A percentile compares a stretch with the other conserved stretches of the same genome.
These are phyloP conservation scores for Tolypocladium album DNA, from an alignment of 2,329 filamentous ascomycete genomes.

Conservation along the genomic window DNA sequence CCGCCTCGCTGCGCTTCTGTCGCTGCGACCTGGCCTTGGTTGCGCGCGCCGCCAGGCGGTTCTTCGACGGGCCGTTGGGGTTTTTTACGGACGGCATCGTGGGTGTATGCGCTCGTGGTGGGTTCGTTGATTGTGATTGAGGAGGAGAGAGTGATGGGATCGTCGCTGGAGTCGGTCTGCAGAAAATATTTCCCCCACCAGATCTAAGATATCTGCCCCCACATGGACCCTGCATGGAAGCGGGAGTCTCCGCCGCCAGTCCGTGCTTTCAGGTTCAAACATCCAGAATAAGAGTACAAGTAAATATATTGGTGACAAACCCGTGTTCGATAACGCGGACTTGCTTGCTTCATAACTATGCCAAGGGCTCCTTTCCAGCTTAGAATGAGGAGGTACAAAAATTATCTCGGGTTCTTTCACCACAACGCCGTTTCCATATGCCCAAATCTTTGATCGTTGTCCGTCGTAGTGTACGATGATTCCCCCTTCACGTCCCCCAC, in stretches of 20 bases:
- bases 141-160: neutral
- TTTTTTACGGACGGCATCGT: constrained; percentile 46
- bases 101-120: neutral
- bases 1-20: constrained; percentile 28
- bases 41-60: constrained; percentile 36
- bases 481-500: neutral
- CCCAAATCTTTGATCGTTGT: neutral
- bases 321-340: neutral
- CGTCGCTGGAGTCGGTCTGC: neutral
- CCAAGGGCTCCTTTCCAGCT: no score
- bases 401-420: neutral
- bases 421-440: neutral
- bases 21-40: constrained; percentile 31
- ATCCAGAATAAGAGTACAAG: neutral
- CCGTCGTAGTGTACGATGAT: neutral
- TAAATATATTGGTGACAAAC: neutral
- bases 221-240: neutral
- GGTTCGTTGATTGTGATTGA: neutral
- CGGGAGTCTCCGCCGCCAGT: neutral
- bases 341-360: neutral
- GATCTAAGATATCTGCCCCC: neutral
- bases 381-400: neutral
- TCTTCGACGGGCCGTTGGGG: constrained; percentile 45
- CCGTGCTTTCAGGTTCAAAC: neutral
- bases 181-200: neutral